Base-by-base conservation (phyloP, 2,329 filamentous ascomycete genomes). In the Neurospora crassa region DNA sequence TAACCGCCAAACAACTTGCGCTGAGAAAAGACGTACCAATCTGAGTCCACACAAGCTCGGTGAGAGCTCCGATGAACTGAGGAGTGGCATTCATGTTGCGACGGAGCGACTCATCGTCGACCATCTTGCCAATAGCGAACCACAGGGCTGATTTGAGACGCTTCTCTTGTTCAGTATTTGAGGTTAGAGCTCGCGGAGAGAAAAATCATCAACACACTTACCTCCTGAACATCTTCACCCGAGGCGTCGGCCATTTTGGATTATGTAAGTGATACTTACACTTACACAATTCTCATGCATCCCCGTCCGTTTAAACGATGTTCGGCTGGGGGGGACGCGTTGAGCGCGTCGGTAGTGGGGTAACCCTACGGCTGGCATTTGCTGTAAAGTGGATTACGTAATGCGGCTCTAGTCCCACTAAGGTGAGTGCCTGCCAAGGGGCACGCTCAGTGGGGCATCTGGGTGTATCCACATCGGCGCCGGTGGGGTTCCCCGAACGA, bases 11-110 rank as follows among this genome's bases (percentile, higher is more conserved):
- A 24, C 18, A 69, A 16, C 1, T 29, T 8, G 5, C 5, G 5
- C 11, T 47, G 24, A 29, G 6, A 34, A 11, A 16, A n/a, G 75
- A 75, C 81, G 67, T 85, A 95, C 93, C 92, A 69, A 97, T 91
- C 76, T 97, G 94, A 1, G 90, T 87, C 89, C 92, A 97, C 8
- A 95, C 91, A 80, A 97, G 88, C 80, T 97, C 94, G 0, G 92
- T 96, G 78, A 96, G 80, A 0, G 91, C 91, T 10, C 91, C 93
- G 75, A 96, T 96, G 80, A 96, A 97, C 78, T 97, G 93, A 1
- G 93, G 93, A 37, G 95, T 97, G 7, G 94, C 93, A 80, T 97
- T 97, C 74, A 93, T 87, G 78, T 92, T 89, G 40, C 90, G 84
- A 71, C 87, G 85, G 40, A 93, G 83, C 20, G 90, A 91, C 79